Evolutionary conservation across 345 rosid genomes (phyloP).

Genomic region (Durio zibethinus): DNA sequence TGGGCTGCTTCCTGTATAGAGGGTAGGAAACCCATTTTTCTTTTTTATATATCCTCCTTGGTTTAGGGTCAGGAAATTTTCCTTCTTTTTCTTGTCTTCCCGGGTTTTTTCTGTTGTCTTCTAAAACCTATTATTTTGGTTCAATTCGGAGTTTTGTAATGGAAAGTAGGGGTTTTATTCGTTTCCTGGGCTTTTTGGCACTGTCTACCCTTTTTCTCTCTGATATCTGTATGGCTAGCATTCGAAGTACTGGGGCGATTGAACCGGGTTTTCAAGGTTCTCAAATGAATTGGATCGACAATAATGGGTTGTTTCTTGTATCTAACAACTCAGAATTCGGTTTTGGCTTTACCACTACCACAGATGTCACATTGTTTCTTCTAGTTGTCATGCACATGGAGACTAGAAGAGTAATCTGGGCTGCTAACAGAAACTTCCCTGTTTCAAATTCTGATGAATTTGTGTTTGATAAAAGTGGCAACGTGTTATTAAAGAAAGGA

Average conservation of each 20-base stretch:
- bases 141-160: constrained; percentile 26
- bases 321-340: constrained; percentile 63
- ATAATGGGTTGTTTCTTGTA: constrained; percentile 55
- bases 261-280: constrained; percentile 51
- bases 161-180: constrained; percentile 26
- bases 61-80: neutral
- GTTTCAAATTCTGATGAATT: constrained; percentile 62
- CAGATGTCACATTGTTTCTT: constrained; percentile 45
- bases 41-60: neutral
- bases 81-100: neutral
- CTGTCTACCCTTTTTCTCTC: constrained; percentile 28
- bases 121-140: neutral
- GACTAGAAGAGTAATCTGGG: constrained; percentile 51
- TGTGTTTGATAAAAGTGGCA: constrained; percentile 50
- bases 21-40: neutral
- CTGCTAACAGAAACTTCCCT: constrained; percentile 68
- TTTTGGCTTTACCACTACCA: constrained; percentile 50
- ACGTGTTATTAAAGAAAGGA: constrained; percentile 45
- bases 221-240: constrained; percentile 39
- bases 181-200: constrained; percentile 24
- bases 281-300: constrained; percentile 69
- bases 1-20: neutral
- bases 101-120: neutral
- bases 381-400: constrained; percentile 50
- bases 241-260: constrained; percentile 33